Percentiles rank a stretch among this genome's conserved stretches.
Conservation (phyloP, 192 early-diverging fungal genomes). For the Diversispora epigaea region DNA sequence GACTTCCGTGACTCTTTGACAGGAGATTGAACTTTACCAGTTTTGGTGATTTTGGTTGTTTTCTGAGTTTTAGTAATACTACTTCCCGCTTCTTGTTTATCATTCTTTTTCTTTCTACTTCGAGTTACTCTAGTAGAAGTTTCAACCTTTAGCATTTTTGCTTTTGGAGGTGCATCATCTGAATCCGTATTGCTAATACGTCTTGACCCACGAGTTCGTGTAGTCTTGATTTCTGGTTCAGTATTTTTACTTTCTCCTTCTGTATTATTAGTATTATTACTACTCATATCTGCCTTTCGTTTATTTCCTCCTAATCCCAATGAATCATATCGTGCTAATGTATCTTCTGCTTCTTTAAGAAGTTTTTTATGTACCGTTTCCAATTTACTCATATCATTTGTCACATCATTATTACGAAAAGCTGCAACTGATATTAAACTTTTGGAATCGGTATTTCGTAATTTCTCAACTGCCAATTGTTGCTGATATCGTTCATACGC, state of each 20-base stretch:
- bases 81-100: neutral
- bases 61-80: neutral
- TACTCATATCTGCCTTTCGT: constrained; percentile 27
- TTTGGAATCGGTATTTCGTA: constrained; percentile 51
- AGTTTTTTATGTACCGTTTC: constrained; percentile 38
- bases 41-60: neutral
- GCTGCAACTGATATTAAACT: constrained; percentile 45
- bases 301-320: constrained; percentile 45
- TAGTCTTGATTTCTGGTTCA: neutral
- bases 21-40: neutral
- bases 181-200: neutral
- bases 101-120: constrained; percentile 22
- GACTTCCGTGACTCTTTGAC: neutral
- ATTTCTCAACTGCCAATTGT: constrained; percentile 47
- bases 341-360: constrained; percentile 50
- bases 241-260: neutral
- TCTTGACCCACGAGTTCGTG: constrained; percentile 16
- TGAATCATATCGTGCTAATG: constrained; percentile 46
- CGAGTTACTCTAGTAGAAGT: constrained; percentile 20
- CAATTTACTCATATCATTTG: constrained; percentile 27
- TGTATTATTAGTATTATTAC: constrained; percentile 37
- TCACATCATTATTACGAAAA: constrained; percentile 40
- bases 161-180: neutral
- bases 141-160: neutral
- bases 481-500: constrained; percentile 57